Base-by-base conservation (phyloP, 441 rosid species). In the Croton laevigatus region DNA sequence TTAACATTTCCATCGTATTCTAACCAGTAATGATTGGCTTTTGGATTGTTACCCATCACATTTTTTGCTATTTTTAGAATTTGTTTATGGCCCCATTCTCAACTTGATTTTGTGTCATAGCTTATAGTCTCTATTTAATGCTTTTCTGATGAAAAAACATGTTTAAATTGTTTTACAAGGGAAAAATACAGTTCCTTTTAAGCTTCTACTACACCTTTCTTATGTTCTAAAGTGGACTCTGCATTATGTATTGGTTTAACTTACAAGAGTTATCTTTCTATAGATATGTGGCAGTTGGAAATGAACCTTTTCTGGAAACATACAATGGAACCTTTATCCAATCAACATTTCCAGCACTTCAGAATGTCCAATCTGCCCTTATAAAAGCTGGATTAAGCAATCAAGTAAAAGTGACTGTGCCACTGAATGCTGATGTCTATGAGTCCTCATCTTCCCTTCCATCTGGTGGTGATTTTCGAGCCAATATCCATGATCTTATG, bases 271-370 rank as follows among this genome's bases (percentile, higher is more conserved):
- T 38, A 20, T 37, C 61, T 58, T 48, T 71, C 38, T 40, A 66
- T 89, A 93, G 98, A 81, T 93, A 91, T 66, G 97, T 93, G 23
- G 98, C 98, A 42, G 97, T 88, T 16, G 98, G 98, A 5, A 94
- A 94, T 46, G 98, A 94, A 70, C 98, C 98, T 74, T 94, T 94
- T 81, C 72, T 94, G 81, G 23, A 77, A 53, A 94, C 97, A 53
- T 94, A 94, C 76, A 94, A 94, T 44, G 97, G 95, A 66, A 91
- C 80, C 80, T 90, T 82, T 70, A 85, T 94, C 51, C 36, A 46
- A 1, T 81, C 91, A 8, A 91, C 97, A 40, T 88, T 76, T 76
- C 98, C 98, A n/a, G 98, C 98, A 45, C 87, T 94, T 17, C 79
- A 48, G 69, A 91, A 94, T 68, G 73, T 94, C 61, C 97, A 94